Percentiles rank a stretch among this genome's conserved stretches.
Evolutionary conservation across 345 rosid species (phyloP).

Genomic region (Angophora floribunda): DNA sequence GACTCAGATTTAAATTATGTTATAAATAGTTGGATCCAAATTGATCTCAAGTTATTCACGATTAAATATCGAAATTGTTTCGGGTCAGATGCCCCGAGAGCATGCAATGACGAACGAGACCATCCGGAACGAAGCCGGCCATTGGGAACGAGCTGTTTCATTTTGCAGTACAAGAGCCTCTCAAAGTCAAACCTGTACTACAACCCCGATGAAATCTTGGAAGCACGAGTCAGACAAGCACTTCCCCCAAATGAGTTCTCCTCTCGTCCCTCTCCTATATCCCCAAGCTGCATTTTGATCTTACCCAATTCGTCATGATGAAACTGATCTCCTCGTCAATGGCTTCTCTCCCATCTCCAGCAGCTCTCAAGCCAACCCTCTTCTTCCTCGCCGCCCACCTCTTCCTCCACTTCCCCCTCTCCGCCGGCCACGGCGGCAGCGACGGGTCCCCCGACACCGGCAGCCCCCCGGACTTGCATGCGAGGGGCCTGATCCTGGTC

Average conservation of each 20-base stretch:
- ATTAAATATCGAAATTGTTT: neutral
- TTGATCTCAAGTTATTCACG: neutral
- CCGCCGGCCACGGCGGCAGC: slow-evolving; percentile 31
- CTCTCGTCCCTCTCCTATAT: neutral
- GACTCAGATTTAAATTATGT: rapidly evolving
- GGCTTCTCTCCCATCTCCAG: neutral
- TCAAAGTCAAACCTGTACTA: neutral
- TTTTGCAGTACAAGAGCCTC: neutral
- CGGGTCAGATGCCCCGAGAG: neutral
- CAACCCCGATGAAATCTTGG: neutral
- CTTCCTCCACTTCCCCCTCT: slow-evolving; percentile 24
- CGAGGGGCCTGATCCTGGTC: slow-evolving; percentile 38
- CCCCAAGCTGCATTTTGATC: neutral
- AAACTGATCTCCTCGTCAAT: neutral
- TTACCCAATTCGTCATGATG: too few relatives aligned
- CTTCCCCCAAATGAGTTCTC: neutral
- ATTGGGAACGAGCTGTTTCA: neutral
- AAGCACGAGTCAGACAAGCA: neutral
- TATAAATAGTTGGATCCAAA: too few relatives aligned
- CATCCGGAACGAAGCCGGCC: neutral
- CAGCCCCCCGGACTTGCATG: slow-evolving; percentile 11
- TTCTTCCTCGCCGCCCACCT: neutral
- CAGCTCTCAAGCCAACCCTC: neutral
- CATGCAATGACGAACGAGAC: neutral
- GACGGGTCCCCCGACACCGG: slow-evolving; percentile 1